These are phyloP conservation scores for Mariannaea sp. DNA, from an alignment of 2,329 filamentous ascomycete genomes.

Conservation along the genomic window DNA sequence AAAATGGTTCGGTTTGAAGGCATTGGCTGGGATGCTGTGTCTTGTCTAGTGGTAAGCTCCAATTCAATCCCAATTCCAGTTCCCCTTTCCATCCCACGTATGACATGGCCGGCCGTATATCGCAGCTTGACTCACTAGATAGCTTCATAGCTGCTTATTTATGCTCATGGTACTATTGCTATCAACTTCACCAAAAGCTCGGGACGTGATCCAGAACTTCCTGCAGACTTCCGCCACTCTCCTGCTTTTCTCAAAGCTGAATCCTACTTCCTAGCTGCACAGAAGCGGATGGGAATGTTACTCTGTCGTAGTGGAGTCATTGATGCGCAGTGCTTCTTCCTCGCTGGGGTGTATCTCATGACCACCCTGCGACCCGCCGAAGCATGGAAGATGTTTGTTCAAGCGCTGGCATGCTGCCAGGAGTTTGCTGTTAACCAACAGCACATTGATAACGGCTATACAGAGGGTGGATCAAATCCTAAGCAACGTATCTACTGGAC, in stretches of 20 bases:
- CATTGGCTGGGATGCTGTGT: slow-evolving; percentile 18
- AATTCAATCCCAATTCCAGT: too few relatives aligned
- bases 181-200: background rate
- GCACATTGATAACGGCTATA: background rate
- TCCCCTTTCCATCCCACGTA: too few relatives aligned
- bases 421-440: background rate
- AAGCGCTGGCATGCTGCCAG: slow-evolving; percentile 21
- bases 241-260: background rate
- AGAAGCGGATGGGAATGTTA: slow-evolving; percentile 19
- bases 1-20: slow-evolving; percentile 8
- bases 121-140: background rate
- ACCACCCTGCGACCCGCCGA: slow-evolving; percentile 18
- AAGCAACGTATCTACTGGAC: slow-evolving; percentile 7
- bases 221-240: background rate
- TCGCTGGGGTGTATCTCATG: slow-evolving; percentile 27
- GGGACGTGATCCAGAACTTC: background rate
- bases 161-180: slow-evolving; percentile 2
- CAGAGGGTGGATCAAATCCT: background rate
- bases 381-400: slow-evolving; percentile 27
- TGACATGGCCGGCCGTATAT: background rate
- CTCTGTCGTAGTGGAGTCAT: slow-evolving; percentile 14
- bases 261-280: slow-evolving; percentile 10
- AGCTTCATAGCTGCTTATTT: slow-evolving; percentile 6
- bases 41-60: slow-evolving; percentile 12
- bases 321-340: slow-evolving; percentile 22